Base-by-base conservation (phyloP, 1,284 basidiomycete genomes). In the Ustilago sp. region DNA sequence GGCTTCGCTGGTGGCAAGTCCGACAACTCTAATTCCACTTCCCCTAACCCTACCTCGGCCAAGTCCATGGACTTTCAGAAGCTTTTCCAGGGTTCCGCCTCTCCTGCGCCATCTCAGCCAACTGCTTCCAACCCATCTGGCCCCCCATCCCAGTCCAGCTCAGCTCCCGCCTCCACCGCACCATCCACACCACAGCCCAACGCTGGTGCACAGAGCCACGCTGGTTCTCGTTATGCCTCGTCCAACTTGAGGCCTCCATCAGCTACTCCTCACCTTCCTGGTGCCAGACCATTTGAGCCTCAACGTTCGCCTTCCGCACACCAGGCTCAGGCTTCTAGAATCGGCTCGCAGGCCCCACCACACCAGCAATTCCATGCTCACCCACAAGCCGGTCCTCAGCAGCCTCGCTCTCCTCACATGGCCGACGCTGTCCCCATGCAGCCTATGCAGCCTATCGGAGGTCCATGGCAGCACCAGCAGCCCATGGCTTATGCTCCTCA, bases 11-110 rank as follows among this genome's bases (percentile, higher is more conserved):
- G 73, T 66, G 59, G 63, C 72, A 76, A 69, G 68, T 91, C 90
- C 52, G 90, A 94, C 89, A 90, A 87, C 1, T 66, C 77, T 35
- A 56, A 80, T 12, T 31, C 58, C 28, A 39, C 83, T 88, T 45
- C 87, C 85, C 23, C 87, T 19, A 72, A 76, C 41, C 61, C 36
- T 41, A 53, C 71, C 11, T 55, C 69, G 3, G 28, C 66, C 38
- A 67, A 76, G 35, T 66, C 74, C 50, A 63, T 86, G 65, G 83
- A 86, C 71, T 85, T 86, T 64, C 80, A 85, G 58, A 86, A 86
- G 68, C 79, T 86, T 52, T 86, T 86, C 74, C 83, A 85, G 75
- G 81, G 77, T 58, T 69, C 72, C 35, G 70, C 77, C 50, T 63
- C 69, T 39, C 67, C 74, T 17, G 68, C 70, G 7, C 71, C 76